Percentiles rank a stretch among this genome's conserved stretches.
Evolutionary conservation across 331 rosid genomes (phyloP).

Genomic region (Telfairia occidentalis): DNA sequence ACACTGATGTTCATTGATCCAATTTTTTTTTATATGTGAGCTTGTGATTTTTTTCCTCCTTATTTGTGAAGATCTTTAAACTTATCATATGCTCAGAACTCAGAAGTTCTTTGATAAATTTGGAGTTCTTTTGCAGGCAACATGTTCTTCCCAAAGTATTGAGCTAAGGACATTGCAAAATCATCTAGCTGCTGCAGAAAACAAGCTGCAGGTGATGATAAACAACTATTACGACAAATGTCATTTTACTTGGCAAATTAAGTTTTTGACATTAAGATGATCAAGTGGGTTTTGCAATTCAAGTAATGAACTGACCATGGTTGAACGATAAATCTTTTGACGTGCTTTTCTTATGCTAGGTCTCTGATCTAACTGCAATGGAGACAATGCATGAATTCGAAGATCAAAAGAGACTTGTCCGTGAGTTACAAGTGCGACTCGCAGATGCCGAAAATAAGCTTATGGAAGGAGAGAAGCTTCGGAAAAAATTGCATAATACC

Average conservation of each 20-base stretch:
- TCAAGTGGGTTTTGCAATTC: background rate
- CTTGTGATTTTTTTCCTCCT: slow-evolving; percentile 5
- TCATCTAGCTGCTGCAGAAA: slow-evolving; percentile 52
- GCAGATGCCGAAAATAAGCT: slow-evolving; percentile 72
- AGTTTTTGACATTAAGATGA: background rate
- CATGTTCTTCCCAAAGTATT: slow-evolving; percentile 49
- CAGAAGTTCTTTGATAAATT: background rate
- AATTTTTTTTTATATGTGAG: slow-evolving; percentile 5
- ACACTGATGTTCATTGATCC: background rate
- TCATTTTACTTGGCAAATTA: background rate
- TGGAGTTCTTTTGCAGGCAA: slow-evolving; percentile 39
- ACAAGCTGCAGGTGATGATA: slow-evolving; percentile 58
- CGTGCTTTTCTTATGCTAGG: slow-evolving; percentile 33
- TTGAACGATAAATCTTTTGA: slow-evolving; percentile 1
- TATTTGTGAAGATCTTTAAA: background rate
- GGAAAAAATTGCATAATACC: slow-evolving; percentile 85
- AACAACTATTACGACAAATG: background rate
- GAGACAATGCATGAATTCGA: slow-evolving; percentile 68
- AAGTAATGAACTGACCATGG: background rate
- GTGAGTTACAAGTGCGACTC: slow-evolving; percentile 55
- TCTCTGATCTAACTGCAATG: slow-evolving; percentile 55
- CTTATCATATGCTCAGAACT: background rate
- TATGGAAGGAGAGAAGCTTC: slow-evolving; percentile 72
- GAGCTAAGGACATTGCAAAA: slow-evolving; percentile 47
- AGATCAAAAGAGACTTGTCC: slow-evolving; percentile 53